Conservation (phyloP, 1,284 basidiomycete species). For the Naganishia albida region DNA sequence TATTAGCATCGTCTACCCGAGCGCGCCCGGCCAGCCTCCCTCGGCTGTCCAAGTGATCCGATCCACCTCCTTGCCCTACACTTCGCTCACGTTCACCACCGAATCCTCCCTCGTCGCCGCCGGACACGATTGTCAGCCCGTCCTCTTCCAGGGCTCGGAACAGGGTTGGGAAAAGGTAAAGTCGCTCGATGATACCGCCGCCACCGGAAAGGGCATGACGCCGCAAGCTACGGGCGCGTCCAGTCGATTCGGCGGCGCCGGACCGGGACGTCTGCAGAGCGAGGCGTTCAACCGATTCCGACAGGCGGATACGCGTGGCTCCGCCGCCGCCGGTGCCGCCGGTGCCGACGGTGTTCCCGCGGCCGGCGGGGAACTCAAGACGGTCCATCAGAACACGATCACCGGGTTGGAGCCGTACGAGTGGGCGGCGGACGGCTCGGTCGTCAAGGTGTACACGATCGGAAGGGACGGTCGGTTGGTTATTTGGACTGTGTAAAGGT, state of each 20-base stretch:
- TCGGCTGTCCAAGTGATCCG: conserved; percentile 68
- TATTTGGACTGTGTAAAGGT: conserved; percentile 72
- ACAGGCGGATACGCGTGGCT: conserved; percentile 84
- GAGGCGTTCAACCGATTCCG: conserved; percentile 96
- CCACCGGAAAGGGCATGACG: conserved; percentile 44
- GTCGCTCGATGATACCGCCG: conserved; percentile 72
- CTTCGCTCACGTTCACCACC: conserved; percentile 79
- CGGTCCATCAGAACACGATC: conserved; percentile 98
- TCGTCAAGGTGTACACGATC: conserved; percentile 81
- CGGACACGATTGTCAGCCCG: conserved; percentile 96
- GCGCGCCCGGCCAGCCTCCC: conserved; percentile 59
- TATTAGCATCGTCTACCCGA: conserved; percentile 83
- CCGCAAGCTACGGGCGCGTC: conserved; percentile 49
- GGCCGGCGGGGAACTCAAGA: conserved; percentile 67
- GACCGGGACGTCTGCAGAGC: conserved; percentile 81
- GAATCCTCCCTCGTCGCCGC: conserved; percentile 84
- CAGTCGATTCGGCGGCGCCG: conserved; percentile 52
- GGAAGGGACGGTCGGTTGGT: conserved; percentile 94
- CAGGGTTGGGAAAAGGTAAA: conserved; percentile 72
- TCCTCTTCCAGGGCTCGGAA: conserved; percentile 72
- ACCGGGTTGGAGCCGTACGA: conserved; percentile 82
- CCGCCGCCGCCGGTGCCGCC: conserved; percentile 36
- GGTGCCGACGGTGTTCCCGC: conserved; percentile 38
- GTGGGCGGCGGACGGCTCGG: conserved; percentile 61
- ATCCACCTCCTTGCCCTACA: conserved; percentile 72